Evolutionary conservation across 176 grass and related monocot genomes (phyloP), one percentile per base, ranked within the genome.

Genomic region (Guadua angustifolia): DNA sequence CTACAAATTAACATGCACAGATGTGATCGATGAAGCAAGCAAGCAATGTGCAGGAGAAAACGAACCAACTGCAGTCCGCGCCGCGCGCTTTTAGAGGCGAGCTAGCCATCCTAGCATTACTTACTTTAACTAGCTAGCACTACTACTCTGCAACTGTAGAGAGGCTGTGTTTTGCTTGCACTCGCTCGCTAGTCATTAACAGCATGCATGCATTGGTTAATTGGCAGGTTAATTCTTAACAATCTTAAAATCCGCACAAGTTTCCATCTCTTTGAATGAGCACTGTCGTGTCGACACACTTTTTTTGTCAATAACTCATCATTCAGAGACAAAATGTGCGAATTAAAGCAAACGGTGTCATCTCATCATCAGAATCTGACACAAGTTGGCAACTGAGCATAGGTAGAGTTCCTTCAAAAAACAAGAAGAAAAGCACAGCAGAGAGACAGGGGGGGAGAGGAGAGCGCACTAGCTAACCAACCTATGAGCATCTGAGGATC

Each of bases 401-500:
- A 36, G 29, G 29, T 18, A 64, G 42, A 60, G 55, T n/a, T 75
- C 17, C 51, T 75, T 36, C 35, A 3, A 2, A 56, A 2, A 3
- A 19, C 2, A 19, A 19, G 2, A 55, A 55, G 0, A 56, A 21
- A 8, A 56, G 7, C 52, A 9, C 12, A 51, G 12, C 51, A 42
- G 63, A 50, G 24, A 53, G n/a, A n/a, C n/a, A n/a, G 12, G 38
- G 21, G 35, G 25, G 4, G 10, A 9, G 7, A 32, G 15, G 36
- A 47, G 33, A 65, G 35, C 2, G 35, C 2, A 36, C 35, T 5
- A n/a, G 43, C 16, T 40, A 6, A 17, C 19, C 29, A 83, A 88
- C 81, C 81, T 71, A 24, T 79, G 74, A 38, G 57, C 11, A 72
- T 84, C 86, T 8, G 74, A 79, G 25, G 74, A 67, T 39, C 19